Conservation (phyloP, 768 basidiomycete genomes). For the Rhizopogon sp. region DNA sequence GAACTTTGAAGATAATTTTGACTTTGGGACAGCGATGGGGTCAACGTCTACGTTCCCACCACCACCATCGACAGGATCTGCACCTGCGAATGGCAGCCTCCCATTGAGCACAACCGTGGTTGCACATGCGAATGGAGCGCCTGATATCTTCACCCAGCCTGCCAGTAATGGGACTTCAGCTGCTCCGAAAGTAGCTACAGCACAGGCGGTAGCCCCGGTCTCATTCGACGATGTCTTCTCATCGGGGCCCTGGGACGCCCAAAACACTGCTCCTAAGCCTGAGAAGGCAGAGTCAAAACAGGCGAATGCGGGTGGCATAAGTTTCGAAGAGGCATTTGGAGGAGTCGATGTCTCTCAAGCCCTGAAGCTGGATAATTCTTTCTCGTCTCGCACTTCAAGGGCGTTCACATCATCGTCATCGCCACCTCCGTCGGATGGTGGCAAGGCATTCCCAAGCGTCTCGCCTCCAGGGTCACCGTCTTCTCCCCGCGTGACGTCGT, state of each 20-base stretch:
- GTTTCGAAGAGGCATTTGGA: constrained; percentile 57
- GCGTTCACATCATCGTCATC: constrained; percentile 19
- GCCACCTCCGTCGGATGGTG: constrained; percentile 9
- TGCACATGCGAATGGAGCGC: constrained; percentile 6
- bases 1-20: constrained; percentile 62
- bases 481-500: constrained; percentile 25
- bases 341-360: constrained; percentile 34
- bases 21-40: constrained; percentile 43
- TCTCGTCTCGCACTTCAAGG: constrained; percentile 30
- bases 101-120: constrained; percentile 5
- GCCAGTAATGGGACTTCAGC: constrained; percentile 8
- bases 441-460: constrained; percentile 32
- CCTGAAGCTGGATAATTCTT: constrained; percentile 36
- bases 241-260: constrained; percentile 13
- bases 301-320: constrained; percentile 18
- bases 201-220: constrained; percentile 17
- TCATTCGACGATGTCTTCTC: constrained; percentile 49
- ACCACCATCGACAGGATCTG: constrained; percentile 15
- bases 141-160: constrained; percentile 10
- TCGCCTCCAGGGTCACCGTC: constrained; percentile 37
- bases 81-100: constrained; percentile 21
- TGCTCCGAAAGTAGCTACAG: constrained; percentile 9
- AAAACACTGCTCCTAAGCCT: constrained; percentile 6
- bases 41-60: constrained; percentile 25
- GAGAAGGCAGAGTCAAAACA: constrained; percentile 12